Evolutionary conservation across 495 filamentous ascomycete species (phyloP).

Genomic region (Xylaria acuta): DNA sequence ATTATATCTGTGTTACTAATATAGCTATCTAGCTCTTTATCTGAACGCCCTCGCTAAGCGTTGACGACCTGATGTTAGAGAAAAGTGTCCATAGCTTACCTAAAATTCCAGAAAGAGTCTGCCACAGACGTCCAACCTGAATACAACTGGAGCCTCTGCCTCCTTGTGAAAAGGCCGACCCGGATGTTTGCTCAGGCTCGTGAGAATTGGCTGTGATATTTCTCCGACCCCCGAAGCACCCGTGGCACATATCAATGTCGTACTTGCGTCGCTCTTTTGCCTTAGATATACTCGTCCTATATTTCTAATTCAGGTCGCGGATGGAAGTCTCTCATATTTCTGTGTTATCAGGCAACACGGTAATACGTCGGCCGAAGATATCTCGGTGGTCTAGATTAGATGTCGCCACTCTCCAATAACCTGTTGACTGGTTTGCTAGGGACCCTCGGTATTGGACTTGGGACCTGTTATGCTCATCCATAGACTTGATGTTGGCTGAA

Average conservation of each 20-base stretch:
- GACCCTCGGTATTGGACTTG: not conserved
- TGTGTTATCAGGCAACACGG: not conserved
- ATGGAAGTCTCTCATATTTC: not conserved
- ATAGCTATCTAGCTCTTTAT: not conserved
- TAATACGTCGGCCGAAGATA: not conserved
- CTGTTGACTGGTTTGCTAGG: not conserved
- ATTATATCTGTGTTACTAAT: not conserved
- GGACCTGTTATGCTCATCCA: not conserved
- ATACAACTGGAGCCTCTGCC: too few relatives aligned
- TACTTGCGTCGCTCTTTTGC: not conserved
- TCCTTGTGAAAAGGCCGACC: not conserved
- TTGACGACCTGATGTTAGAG: not conserved
- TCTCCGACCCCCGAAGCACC: not conserved
- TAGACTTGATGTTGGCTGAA: not conserved
- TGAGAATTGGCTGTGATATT: not conserved
- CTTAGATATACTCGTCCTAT: too few relatives aligned
- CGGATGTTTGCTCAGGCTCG: not conserved
- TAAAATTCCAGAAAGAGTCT: not conserved
- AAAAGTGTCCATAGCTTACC: not conserved
- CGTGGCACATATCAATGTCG: constrained; percentile 1
- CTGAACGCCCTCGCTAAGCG: not conserved
- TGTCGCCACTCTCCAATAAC: not conserved
- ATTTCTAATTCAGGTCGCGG: not conserved
- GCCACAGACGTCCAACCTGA: not conserved
- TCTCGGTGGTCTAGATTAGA: not conserved